These are phyloP conservation scores for Didymella glomerata DNA, from an alignment of 2,329 filamentous ascomycete species.

Conservation along the genomic window DNA sequence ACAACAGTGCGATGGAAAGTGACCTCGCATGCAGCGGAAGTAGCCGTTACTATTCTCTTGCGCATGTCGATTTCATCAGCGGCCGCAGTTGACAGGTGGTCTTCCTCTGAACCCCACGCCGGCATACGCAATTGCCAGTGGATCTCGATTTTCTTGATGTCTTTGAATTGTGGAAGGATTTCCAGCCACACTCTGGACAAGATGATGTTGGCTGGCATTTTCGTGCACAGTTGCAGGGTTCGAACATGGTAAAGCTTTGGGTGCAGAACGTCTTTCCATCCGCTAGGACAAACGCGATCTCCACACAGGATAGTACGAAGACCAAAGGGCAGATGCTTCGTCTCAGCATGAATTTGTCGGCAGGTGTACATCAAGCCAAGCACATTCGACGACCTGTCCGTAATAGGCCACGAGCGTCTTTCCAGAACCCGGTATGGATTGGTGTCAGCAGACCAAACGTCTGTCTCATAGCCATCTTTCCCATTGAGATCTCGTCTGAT, in stretches of 20 bases:
- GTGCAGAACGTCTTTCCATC: background rate
- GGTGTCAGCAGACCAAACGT: constrained; percentile 4
- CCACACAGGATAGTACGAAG: constrained; percentile 4
- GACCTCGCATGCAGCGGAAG: constrained; percentile 2
- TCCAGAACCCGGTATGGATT: background rate
- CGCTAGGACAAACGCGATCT: constrained; percentile 1
- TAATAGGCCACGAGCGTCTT: background rate
- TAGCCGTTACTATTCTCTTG: constrained; percentile 1
- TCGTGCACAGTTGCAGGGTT: constrained; percentile 6
- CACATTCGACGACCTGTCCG: background rate
- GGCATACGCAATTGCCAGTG: constrained; percentile 10
- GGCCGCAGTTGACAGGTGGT: constrained; percentile 9
- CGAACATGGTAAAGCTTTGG: background rate
- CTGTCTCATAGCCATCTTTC: background rate
- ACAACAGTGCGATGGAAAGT: constrained; percentile 8
- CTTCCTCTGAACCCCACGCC: constrained; percentile 11
- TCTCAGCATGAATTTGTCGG: constrained; percentile 9
- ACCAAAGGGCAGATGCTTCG: constrained; percentile 5
- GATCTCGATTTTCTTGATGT: constrained; percentile 4
- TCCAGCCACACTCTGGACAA: constrained; percentile 12
- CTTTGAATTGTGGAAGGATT: constrained; percentile 2
- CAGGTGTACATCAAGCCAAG: constrained; percentile 12
- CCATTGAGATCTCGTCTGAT: background rate
- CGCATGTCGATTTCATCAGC: constrained; percentile 4
- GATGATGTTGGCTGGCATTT: constrained; percentile 5